A percentile compares a stretch with the other conserved stretches of the same genome.
Conservation (phyloP, 805 yeast species). For the Torulaspora quercuum region DNA sequence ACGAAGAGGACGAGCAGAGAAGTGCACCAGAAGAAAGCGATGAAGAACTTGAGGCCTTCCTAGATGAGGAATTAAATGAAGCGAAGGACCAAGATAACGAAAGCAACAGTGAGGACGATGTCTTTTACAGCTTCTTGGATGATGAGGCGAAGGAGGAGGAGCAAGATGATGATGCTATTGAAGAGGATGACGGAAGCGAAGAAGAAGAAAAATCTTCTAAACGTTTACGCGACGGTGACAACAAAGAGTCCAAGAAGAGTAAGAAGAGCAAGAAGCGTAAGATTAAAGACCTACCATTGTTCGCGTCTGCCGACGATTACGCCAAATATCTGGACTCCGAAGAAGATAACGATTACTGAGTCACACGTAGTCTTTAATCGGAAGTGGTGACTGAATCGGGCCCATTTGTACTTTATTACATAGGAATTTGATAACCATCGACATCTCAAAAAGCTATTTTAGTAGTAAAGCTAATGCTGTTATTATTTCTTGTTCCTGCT, state of each 20-base stretch:
- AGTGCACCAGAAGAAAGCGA: slow-evolving; percentile 29
- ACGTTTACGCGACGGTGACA: slow-evolving; percentile 27
- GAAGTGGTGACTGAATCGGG: too few relatives aligned
- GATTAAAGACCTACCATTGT: slow-evolving; percentile 69
- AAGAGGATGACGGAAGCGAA: slow-evolving; percentile 27
- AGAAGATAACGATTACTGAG: slow-evolving; percentile 1
- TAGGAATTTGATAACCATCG: too few relatives aligned
- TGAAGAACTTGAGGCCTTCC: not conserved
- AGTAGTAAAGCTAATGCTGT: too few relatives aligned
- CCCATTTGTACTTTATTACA: too few relatives aligned
- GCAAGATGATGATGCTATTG: slow-evolving; percentile 31
- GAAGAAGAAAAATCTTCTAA: slow-evolving; percentile 20
- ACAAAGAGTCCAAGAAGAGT: slow-evolving; percentile 22
- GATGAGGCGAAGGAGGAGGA: slow-evolving; percentile 39
- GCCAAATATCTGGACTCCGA: slow-evolving; percentile 37
- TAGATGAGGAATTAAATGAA: slow-evolving; percentile 7
- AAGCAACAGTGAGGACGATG: slow-evolving; percentile 40
- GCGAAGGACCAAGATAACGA: slow-evolving; percentile 33
- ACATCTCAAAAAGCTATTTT: too few relatives aligned
- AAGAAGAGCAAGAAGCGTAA: slow-evolving; percentile 46
- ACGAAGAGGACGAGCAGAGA: slow-evolving; percentile 31
- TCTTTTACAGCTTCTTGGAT: slow-evolving; percentile 27
- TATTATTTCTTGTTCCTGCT: too few relatives aligned
- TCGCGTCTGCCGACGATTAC: slow-evolving; percentile 87
- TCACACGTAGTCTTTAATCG: not conserved